A percentile compares a stretch with the other conserved stretches of the same genome.
phyloP scores from a whole-genome alignment of 106 monocot genomes.

The Platanthera zijinensis region DNA sequence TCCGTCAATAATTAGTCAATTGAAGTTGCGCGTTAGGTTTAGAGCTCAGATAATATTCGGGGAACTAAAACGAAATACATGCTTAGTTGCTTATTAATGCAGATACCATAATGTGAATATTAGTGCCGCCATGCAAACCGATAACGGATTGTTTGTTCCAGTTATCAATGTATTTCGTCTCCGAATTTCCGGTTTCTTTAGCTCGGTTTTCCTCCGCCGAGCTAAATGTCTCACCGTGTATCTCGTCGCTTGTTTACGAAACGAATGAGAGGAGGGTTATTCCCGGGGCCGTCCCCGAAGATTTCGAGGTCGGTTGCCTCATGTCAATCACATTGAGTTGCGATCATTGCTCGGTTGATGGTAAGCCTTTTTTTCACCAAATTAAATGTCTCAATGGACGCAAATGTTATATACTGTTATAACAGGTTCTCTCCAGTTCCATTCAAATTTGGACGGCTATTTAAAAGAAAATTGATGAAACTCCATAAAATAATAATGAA shows the following conservation, averaged over 20 bases:
- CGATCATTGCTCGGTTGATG: constrained; percentile 95
- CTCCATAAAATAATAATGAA: too few relatives aligned
- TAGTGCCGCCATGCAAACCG: constrained; percentile 93
- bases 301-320: constrained; percentile 77
- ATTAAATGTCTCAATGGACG: not conserved
- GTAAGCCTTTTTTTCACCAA: constrained; percentile 13
- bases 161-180: constrained; percentile 62
- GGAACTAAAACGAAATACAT: not conserved
- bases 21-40: not conserved
- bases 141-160: constrained; percentile 86
- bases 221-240: too few relatives aligned
- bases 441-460: too few relatives aligned
- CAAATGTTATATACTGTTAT: too few relatives aligned
- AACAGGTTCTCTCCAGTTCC: too few relatives aligned
- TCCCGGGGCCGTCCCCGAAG: constrained; percentile 49
- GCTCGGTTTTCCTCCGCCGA: not conserved
- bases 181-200: not conserved
- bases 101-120: constrained; percentile 89
- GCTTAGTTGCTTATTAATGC: not conserved
- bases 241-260: constrained; percentile 6
- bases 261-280: constrained; percentile 90
- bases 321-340: constrained; percentile 94
- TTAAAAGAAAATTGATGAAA: too few relatives aligned
- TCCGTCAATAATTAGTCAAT: constrained; percentile 70
- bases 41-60: not conserved